Conservation (phyloP, 2,329 filamentous ascomycete species). For the Fusarium aywerte region DNA sequence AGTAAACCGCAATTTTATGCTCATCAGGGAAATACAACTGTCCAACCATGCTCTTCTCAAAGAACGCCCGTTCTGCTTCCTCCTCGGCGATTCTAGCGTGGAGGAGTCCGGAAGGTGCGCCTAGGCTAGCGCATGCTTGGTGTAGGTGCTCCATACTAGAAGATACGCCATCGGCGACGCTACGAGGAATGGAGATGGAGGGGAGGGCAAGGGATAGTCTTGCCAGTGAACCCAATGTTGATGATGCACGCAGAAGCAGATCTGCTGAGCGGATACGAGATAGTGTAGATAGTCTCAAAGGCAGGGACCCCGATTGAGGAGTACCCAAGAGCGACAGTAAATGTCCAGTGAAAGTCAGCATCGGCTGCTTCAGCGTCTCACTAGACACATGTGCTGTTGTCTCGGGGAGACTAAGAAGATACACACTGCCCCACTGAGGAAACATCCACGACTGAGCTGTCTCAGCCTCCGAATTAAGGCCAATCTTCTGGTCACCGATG, state of each 20-base stretch:
- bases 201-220: conserved; percentile 84
- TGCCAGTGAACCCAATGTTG: conserved; percentile 91
- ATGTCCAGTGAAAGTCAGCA: conserved; percentile 92
- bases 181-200: conserved; percentile 89
- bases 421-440: conserved; percentile 89
- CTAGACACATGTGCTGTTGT: conserved; percentile 65
- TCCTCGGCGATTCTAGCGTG: conserved; percentile 86
- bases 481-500: conserved; percentile 80
- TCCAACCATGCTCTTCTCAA: conserved; percentile 98
- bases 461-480: conserved; percentile 55
- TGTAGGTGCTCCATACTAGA: conserved; percentile 82
- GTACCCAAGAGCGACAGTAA: conserved; percentile 88
- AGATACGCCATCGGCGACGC: conserved; percentile 86
- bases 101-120: conserved; percentile 73
- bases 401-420: conserved; percentile 63
- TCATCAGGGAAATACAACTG: conserved; percentile 99
- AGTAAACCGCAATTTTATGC: conserved; percentile 96
- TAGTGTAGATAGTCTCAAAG: conserved; percentile 84
- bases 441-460: conserved; percentile 83
- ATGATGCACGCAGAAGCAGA: conserved; percentile 87
- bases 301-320: conserved; percentile 83
- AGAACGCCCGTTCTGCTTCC: conserved; percentile 93
- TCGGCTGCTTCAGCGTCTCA: conserved; percentile 77
- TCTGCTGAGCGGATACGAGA: conserved; percentile 87
- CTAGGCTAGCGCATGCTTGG: conserved; percentile 78